These are phyloP conservation scores for Coemansia sp. DNA, from an alignment of 192 early-diverging fungal genomes.

Conservation along the genomic window DNA sequence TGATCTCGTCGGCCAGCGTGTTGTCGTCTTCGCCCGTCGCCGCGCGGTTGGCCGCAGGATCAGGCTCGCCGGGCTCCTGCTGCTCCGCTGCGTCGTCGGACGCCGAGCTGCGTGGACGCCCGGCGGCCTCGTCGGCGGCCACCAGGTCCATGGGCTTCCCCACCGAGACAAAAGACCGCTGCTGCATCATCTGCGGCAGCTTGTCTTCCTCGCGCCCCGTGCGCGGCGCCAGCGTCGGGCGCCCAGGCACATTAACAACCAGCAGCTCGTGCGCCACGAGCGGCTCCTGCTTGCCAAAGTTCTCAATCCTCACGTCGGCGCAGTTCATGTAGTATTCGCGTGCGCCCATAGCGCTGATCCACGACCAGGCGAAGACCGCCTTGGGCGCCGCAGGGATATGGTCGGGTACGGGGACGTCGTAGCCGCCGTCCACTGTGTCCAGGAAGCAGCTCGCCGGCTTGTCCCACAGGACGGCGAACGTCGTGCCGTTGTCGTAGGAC, in stretches of 20 bases:
- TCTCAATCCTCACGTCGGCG: conserved; percentile 59
- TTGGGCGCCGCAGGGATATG: conserved; percentile 54
- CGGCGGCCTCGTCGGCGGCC: conserved; percentile 6
- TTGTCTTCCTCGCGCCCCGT: conserved; percentile 34
- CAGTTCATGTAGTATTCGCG: conserved; percentile 70
- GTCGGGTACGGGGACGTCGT: conserved; percentile 58
- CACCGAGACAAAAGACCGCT: conserved; percentile 41
- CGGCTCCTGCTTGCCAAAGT: conserved; percentile 44
- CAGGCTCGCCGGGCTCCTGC: conserved; percentile 13
- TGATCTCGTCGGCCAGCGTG: conserved; percentile 24
- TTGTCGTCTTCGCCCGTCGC: conserved; percentile 2
- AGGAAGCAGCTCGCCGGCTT: conserved; percentile 47
- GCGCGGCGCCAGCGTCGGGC: conserved; percentile 32
- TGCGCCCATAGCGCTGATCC: conserved; percentile 63
- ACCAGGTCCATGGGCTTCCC: conserved; percentile 30
- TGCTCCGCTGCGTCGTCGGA: neutral
- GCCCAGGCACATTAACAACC: conserved; percentile 46
- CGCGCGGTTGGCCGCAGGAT: conserved; percentile 21
- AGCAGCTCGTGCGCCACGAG: conserved; percentile 47
- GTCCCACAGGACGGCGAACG: conserved; percentile 62
- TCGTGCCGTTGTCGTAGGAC: conserved; percentile 59
- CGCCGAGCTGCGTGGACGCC: neutral
- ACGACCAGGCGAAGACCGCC: conserved; percentile 61
- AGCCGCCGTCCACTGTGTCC: conserved; percentile 37
- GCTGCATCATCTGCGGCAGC: conserved; percentile 31